phyloP scores from a whole-genome alignment of 176 grass and related monocot species.

The Zizania latifolia region DNA sequence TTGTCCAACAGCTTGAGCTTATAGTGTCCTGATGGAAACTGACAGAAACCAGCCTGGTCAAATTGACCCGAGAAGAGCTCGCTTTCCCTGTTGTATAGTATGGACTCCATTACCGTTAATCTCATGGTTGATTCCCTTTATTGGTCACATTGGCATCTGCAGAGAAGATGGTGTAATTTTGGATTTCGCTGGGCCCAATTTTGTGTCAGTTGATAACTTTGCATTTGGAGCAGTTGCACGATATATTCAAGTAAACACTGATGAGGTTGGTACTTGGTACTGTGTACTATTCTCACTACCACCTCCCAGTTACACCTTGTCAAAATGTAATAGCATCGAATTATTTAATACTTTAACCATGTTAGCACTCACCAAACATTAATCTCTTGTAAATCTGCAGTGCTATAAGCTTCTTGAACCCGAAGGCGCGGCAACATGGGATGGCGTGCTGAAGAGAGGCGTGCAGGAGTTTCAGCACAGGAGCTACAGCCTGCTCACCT shows the following conservation, averaged over 20 bases:
- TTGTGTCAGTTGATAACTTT: constrained; percentile 89
- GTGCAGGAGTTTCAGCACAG: constrained; percentile 81
- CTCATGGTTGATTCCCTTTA: constrained; percentile 87
- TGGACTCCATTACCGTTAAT: constrained; percentile 94
- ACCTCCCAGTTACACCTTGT: neutral
- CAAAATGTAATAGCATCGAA: neutral
- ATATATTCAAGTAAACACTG: constrained; percentile 65
- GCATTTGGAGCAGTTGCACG: constrained; percentile 75
- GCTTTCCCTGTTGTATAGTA: constrained; percentile 81
- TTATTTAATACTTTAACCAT: neutral
- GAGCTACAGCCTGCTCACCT: constrained; percentile 85
- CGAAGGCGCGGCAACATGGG: constrained; percentile 51
- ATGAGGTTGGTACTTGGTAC: constrained; percentile 49
- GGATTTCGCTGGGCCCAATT: constrained; percentile 89
- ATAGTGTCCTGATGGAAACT: constrained; percentile 39
- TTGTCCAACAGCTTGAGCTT: neutral
- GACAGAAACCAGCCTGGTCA: constrained; percentile 27
- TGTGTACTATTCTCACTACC: neutral
- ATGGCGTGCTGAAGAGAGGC: constrained; percentile 54
- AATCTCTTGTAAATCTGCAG: constrained; percentile 28
- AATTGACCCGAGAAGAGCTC: constrained; percentile 74
- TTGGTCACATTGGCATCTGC: constrained; percentile 89
- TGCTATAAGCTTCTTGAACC: constrained; percentile 57
- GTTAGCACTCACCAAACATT: neutral
- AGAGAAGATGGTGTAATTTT: constrained; percentile 94